These are phyloP conservation scores for Kwoniella dendrophila DNA, from an alignment of 768 basidiomycete species.

Conservation along the genomic window DNA sequence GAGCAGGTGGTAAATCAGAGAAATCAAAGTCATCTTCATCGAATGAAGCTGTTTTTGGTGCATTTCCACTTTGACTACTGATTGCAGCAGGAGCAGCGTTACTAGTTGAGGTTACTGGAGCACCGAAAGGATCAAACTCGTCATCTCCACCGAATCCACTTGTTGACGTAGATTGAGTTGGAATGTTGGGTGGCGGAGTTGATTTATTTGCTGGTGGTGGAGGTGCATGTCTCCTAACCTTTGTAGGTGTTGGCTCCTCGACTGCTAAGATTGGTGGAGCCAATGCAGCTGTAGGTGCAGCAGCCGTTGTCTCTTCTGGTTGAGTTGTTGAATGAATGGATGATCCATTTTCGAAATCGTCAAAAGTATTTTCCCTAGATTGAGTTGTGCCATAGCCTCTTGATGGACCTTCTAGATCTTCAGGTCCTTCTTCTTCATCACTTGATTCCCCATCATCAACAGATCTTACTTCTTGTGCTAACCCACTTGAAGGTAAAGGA, in stretches of 20 bases:
- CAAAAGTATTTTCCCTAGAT: conserved; percentile 6
- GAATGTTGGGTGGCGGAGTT: conserved; percentile 1
- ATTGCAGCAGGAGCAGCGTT: conserved; percentile 33
- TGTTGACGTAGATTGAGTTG: conserved; percentile 1
- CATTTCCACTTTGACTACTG: not conserved
- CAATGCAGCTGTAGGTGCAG: conserved; percentile 10
- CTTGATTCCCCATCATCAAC: conserved; percentile 25
- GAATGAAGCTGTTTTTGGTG: conserved; percentile 33
- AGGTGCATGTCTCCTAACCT: conserved; percentile 39
- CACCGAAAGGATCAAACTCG: conserved; percentile 44
- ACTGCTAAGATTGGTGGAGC: conserved; percentile 24
- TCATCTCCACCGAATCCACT: conserved; percentile 11
- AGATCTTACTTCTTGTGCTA: conserved; percentile 6
- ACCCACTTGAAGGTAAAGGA: conserved; percentile 10
- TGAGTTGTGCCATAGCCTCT: conserved; percentile 7
- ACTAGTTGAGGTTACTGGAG: conserved; percentile 11
- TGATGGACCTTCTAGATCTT: conserved; percentile 53
- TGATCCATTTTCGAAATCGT: conserved; percentile 5
- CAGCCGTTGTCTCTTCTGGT: not conserved
- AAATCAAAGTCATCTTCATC: conserved; percentile 55
- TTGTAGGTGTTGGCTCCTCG: conserved; percentile 15
- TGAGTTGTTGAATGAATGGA: not conserved
- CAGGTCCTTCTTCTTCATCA: conserved; percentile 54
- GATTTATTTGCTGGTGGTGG: conserved; percentile 37
- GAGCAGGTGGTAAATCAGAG: conserved; percentile 46